Evolutionary conservation across 78 protist species (phyloP), one percentile per base, ranked within the genome.

Genomic region (Capsaspora owczarzaki): DNA sequence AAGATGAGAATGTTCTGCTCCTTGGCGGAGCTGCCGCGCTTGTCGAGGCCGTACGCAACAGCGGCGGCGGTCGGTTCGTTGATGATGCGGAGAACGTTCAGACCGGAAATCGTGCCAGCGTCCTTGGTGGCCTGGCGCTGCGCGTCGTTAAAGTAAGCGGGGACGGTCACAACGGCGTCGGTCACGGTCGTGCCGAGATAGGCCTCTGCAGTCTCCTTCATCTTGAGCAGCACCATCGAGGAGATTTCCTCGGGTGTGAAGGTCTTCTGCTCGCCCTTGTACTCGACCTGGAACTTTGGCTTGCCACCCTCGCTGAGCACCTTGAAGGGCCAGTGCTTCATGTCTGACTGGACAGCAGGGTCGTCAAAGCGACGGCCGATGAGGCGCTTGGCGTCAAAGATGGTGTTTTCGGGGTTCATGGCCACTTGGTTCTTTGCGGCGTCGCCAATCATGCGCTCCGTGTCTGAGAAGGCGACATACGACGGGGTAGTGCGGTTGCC

Each of bases 31-130:
- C 16, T 49, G 56, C n/a, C 56, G n/a, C 16, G 74, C 70, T 47
- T 80, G 82, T 92, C 82, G 29, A 97, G 83, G 44, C 99, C 99
- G 88, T 96, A 97, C 35, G 99, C 98, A 40, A 97, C 84, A 22
- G 99, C 98, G 63, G 98, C 98, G 69, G 99, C 99, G 12, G 98
- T 97, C 69, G 99, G 98, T 84, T 97, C 98, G 91, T 94, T 97
- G 86, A 97, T 89, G 63, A 95, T 93, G 61, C 96, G 95, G 61
- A 93, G 81, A 47, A 93, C 92, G 29, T 91, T 56, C 33, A 93
- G 71, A 12, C 96, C 96, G 25, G 95, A 85, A 41, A 92, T 93
- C 60, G 94, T 77, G n/a, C 98, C 99, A n/a, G 99, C 98, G 60
- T 95, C 97, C 85, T 93, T 94, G 83, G 99, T 96, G 40, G 99